Evolutionary conservation across 768 basidiomycete genomes (phyloP), one percentile per base, ranked within the genome.

Genomic region (Mycena kentingensis): DNA sequence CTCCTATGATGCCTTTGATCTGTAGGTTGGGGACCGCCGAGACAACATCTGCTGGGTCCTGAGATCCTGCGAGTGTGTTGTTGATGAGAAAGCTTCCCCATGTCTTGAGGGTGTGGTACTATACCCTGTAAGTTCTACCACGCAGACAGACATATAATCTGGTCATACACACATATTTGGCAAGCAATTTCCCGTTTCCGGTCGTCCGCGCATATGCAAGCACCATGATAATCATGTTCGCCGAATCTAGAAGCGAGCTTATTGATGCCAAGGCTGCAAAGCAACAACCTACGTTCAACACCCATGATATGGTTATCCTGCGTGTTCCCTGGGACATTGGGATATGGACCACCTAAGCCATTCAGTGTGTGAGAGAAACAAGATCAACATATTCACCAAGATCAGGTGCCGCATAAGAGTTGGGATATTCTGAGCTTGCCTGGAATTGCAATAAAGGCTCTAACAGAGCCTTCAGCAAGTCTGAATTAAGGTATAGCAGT

Each of bases 171-270:
- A 76, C 76, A 55, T 75, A 75, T 32, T 54, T 59, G 8, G 48
- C 51, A 29, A 82, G 60, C 25, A 78, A 65, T 0, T 73, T 73
- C 18, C 60, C 63, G 38, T 72, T 67, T 7, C 68, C 67, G 4
- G 66, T 61, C 12, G 54, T 62, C 11, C 52, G 58, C 3, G 66
- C 67, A 50, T 71, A 65, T 29, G 77, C 77, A 42, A 79, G 66
- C 8, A 74, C 70, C 77, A 82, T 79, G 58, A 82, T 80, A 7
- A 84, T 67, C 80, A 83, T 82, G 59, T 79, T 82, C 21, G 79
- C 80, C 31, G 77, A 77, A 63, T 81, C 83, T 82, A 38, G 8
- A n/a, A 25, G 19, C 13, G n/a, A 50, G 28, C n/a, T 21, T 12
- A 39, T n/a, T 21, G 4, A 18, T 26, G 16, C 18, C 12, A 24